Evolutionary conservation across 2,329 filamentous ascomycete species (phyloP).

Genomic region (Berkeleyomyces basicola): DNA sequence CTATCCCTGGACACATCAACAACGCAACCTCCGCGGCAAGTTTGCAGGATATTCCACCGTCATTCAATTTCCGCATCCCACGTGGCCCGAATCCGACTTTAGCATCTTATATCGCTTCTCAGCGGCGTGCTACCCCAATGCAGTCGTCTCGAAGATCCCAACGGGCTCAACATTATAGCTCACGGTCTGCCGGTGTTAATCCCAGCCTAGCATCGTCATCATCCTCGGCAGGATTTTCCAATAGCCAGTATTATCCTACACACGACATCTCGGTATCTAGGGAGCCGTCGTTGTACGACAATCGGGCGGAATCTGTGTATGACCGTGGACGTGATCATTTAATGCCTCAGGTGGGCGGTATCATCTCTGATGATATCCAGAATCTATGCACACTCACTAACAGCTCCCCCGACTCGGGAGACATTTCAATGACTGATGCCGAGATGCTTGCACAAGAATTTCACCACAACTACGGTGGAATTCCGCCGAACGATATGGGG

Average conservation of each 20-base stretch:
- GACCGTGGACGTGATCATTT: constrained; percentile 2
- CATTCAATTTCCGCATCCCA: constrained; percentile 24
- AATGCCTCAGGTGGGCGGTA: constrained; percentile 19
- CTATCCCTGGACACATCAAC: constrained; percentile 23
- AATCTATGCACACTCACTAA: constrained; percentile 22
- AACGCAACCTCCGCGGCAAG: constrained; percentile 8
- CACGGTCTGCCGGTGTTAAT: constrained; percentile 7
- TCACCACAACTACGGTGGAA: constrained; percentile 15
- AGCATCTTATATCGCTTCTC: constrained; percentile 22
- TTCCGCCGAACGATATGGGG: constrained; percentile 15
- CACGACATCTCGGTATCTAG: background rate
- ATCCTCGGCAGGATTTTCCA: background rate
- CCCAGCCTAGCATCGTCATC: constrained; percentile 5
- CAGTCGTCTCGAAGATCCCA: constrained; percentile 12
- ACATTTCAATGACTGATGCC: constrained; percentile 23
- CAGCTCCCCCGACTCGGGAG: constrained; percentile 19
- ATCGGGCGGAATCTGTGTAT: constrained; percentile 8
- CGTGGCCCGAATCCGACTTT: constrained; percentile 21
- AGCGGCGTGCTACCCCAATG: constrained; percentile 21
- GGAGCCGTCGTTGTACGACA: constrained; percentile 13
- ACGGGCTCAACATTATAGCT: constrained; percentile 8
- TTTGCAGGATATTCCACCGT: constrained; percentile 16
- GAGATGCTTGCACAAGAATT: constrained; percentile 19
- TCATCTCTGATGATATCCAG: constrained; percentile 24
- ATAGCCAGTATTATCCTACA: background rate